These are phyloP conservation scores for Coemansia sp. DNA, from an alignment of 192 early-diverging fungal genomes.

Conservation along the genomic window DNA sequence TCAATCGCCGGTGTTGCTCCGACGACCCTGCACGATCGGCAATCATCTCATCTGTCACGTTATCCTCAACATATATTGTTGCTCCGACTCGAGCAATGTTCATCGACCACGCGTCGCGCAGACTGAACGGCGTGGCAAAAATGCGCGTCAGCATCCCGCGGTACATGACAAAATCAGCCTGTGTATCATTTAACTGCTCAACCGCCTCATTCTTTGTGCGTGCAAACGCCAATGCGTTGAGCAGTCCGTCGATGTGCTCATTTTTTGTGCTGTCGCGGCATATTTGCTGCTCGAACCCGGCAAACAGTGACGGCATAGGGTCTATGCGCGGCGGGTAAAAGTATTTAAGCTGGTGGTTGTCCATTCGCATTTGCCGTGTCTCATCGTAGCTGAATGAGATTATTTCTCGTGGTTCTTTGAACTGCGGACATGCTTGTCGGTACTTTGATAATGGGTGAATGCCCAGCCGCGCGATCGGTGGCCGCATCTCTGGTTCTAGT, in stretches of 20 bases:
- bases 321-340: conserved; percentile 18
- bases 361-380: conserved; percentile 59
- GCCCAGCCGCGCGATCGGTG: conserved; percentile 3
- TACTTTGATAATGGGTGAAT: conserved; percentile 47
- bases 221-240: conserved; percentile 56
- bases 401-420: conserved; percentile 66
- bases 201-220: conserved; percentile 22
- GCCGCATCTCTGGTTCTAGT: conserved; percentile 1
- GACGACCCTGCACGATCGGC: conserved; percentile 36
- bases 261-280: conserved; percentile 57
- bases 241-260: conserved; percentile 83
- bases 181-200: background rate
- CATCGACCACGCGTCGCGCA: conserved; percentile 79
- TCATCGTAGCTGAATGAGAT: conserved; percentile 66
- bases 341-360: conserved; percentile 52
- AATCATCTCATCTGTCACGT: conserved; percentile 52
- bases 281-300: conserved; percentile 71
- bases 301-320: conserved; percentile 57
- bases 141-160: conserved; percentile 90
- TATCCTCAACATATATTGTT: conserved; percentile 81
- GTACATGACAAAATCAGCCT: conserved; percentile 62
- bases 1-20: conserved; percentile 66
- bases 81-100: conserved; percentile 62
- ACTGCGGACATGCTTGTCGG: conserved; percentile 45
- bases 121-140: conserved; percentile 73